Conservation (phyloP, 2,329 filamentous ascomycete species). For the Monilinia laxa region DNA sequence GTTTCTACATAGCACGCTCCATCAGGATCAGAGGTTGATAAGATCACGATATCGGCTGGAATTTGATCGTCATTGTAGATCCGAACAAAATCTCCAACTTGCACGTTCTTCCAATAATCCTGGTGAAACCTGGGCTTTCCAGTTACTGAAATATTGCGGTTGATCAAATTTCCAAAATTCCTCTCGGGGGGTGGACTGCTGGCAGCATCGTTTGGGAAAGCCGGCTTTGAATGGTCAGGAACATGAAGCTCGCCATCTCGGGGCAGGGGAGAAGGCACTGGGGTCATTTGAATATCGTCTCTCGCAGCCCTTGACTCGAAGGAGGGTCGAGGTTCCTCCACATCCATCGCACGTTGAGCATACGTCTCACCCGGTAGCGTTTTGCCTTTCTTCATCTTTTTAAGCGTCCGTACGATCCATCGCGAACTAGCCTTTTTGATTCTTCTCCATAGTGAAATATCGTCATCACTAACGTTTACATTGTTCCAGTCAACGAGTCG, state of each 20-base stretch:
- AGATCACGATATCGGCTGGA: conserved; percentile 86
- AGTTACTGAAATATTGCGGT: conserved; percentile 62
- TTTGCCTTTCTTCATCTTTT: conserved; percentile 51
- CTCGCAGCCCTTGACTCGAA: conserved; percentile 59
- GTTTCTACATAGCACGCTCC: conserved; percentile 97
- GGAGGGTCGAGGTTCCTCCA: conserved; percentile 48
- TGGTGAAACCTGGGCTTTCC: conserved; percentile 84
- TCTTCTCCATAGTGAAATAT: conserved; percentile 79
- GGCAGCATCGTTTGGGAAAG: conserved; percentile 45
- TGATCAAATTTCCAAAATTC: conserved; percentile 69
- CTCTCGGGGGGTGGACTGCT: conserved; percentile 40
- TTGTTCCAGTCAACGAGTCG: conserved; percentile 86
- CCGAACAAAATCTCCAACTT: conserved; percentile 94
- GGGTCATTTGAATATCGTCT: conserved; percentile 91
- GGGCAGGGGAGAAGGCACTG: conserved; percentile 78
- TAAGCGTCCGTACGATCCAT: conserved; percentile 42
- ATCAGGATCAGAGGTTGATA: conserved; percentile 90
- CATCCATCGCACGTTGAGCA: conserved; percentile 32
- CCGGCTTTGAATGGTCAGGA: conserved; percentile 41
- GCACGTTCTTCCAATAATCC: conserved; percentile 91
- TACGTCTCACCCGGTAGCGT: conserved; percentile 41
- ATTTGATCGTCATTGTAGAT: conserved; percentile 96
- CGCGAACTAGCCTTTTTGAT: conserved; percentile 80
- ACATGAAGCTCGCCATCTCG: conserved; percentile 39
- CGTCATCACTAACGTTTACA: conserved; percentile 86